phyloP scores from a whole-genome alignment of 192 early-diverging fungal genomes.

The Backusella australiensis region DNA sequence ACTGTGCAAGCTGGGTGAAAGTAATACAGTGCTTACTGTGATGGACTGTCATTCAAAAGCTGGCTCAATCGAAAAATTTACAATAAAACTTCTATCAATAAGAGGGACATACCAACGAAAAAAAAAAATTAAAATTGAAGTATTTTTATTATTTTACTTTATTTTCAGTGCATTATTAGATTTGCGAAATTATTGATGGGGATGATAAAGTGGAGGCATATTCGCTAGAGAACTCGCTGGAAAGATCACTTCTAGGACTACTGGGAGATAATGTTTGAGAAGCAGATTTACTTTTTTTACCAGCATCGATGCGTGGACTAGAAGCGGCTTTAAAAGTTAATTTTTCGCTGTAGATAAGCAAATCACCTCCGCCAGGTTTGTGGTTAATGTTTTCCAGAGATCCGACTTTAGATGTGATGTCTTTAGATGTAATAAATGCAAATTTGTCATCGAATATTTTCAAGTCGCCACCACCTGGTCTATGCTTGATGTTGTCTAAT shows the following conservation, averaged over 20 bases:
- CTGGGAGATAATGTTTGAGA: background rate
- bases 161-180: background rate
- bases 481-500: constrained; percentile 22
- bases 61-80: background rate
- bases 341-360: background rate
- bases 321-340: background rate
- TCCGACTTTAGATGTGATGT: constrained; percentile 4
- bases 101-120: background rate
- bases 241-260: constrained; percentile 1
- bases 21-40: background rate
- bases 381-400: constrained; percentile 24
- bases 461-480: constrained; percentile 13
- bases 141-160: background rate
- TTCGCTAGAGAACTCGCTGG: background rate
- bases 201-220: background rate
- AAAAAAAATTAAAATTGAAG: background rate
- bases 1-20: background rate
- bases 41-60: background rate
- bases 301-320: constrained; percentile 3
- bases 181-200: background rate
- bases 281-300: background rate
- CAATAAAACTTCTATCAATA: background rate
- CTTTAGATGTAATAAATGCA: constrained; percentile 7
- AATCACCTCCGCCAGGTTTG: constrained; percentile 21
- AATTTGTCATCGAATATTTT: background rate